These are phyloP conservation scores for Yamadazyma blattariae DNA, from an alignment of 1,139 yeast species.

Conservation along the genomic window DNA sequence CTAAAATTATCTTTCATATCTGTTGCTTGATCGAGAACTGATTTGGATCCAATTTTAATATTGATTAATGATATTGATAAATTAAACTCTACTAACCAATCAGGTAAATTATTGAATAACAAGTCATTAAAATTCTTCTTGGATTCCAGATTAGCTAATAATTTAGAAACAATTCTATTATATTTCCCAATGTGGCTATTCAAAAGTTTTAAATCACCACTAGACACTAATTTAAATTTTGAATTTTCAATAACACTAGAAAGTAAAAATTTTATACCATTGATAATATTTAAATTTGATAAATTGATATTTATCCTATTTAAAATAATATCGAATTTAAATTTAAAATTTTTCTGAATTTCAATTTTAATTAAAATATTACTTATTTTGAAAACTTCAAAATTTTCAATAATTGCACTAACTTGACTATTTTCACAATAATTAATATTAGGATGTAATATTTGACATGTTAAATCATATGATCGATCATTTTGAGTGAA, in stretches of 20 bases:
- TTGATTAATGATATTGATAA: slow-evolving; percentile 29
- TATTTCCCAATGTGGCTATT: slow-evolving; percentile 23
- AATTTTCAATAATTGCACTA: slow-evolving; percentile 16
- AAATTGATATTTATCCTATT: slow-evolving; percentile 24
- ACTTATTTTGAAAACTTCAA: slow-evolving; percentile 20
- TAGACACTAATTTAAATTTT: too few relatives aligned
- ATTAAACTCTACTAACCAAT: slow-evolving; percentile 41
- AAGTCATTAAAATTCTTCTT: not conserved
- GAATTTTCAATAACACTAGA: too few relatives aligned
- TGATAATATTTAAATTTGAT: slow-evolving; percentile 26
- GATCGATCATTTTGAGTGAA: slow-evolving; percentile 33
- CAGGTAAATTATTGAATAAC: slow-evolving; percentile 38
- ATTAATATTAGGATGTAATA: slow-evolving; percentile 31
- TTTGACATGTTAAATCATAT: slow-evolving; percentile 34
- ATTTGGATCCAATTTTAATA: slow-evolving; percentile 45
- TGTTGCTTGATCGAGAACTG: not conserved
- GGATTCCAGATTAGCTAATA: not conserved
- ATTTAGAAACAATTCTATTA: slow-evolving; percentile 7
- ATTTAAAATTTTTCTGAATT: slow-evolving; percentile 29
- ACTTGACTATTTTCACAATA: slow-evolving; percentile 22
- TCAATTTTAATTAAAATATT: slow-evolving; percentile 23
- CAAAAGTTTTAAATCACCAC: too few relatives aligned
- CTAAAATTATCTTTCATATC: too few relatives aligned
- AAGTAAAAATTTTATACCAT: slow-evolving; percentile 35
- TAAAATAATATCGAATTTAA: slow-evolving; percentile 22